Conservation (phyloP, 2,329 filamentous ascomycete species). For the Pseudogymnoascus sp. region DNA sequence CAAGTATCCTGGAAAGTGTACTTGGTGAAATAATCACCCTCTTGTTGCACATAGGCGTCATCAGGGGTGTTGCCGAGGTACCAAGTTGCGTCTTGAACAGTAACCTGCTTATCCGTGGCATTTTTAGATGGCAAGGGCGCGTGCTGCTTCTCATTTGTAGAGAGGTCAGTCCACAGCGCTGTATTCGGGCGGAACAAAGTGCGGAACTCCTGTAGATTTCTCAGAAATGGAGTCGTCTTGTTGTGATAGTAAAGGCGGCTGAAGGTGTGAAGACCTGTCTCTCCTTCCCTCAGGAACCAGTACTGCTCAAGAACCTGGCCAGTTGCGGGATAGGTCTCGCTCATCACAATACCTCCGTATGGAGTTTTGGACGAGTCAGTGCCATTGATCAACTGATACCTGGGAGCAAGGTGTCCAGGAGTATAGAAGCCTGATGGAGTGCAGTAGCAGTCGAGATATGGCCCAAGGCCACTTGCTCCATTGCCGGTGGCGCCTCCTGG, state of each 20-base stretch:
- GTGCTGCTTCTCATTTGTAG: slow-evolving; percentile 47
- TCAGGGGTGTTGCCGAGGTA: slow-evolving; percentile 45
- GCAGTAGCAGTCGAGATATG: slow-evolving; percentile 58
- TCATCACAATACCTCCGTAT: slow-evolving; percentile 53
- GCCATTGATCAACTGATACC: slow-evolving; percentile 43
- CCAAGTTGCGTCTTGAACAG: slow-evolving; percentile 58
- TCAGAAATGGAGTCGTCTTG: slow-evolving; percentile 44
- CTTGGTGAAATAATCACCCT: slow-evolving; percentile 57
- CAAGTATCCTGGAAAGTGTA: slow-evolving; percentile 54
- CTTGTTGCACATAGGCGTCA: slow-evolving; percentile 47
- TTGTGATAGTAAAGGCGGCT: slow-evolving; percentile 53
- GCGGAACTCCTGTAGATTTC: slow-evolving; percentile 53
- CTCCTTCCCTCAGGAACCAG: slow-evolving; percentile 54
- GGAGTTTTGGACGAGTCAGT: slow-evolving; percentile 40
- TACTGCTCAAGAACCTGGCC: slow-evolving; percentile 55
- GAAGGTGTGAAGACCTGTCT: slow-evolving; percentile 56
- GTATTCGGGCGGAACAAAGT: slow-evolving; percentile 54
- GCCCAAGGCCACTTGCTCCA: slow-evolving; percentile 42
- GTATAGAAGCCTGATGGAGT: slow-evolving; percentile 51
- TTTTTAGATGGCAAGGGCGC: slow-evolving; percentile 43
- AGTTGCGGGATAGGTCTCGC: slow-evolving; percentile 48
- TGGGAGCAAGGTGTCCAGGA: slow-evolving; percentile 41
- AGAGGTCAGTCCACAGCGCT: slow-evolving; percentile 52
- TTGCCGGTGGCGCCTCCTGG: slow-evolving; percentile 22
- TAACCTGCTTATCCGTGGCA: slow-evolving; percentile 35